Percentiles rank a stretch among this genome's conserved stretches.
These are phyloP conservation scores for Vigna trinervia DNA, from an alignment of 306 rosid genomes.

Conservation along the genomic window DNA sequence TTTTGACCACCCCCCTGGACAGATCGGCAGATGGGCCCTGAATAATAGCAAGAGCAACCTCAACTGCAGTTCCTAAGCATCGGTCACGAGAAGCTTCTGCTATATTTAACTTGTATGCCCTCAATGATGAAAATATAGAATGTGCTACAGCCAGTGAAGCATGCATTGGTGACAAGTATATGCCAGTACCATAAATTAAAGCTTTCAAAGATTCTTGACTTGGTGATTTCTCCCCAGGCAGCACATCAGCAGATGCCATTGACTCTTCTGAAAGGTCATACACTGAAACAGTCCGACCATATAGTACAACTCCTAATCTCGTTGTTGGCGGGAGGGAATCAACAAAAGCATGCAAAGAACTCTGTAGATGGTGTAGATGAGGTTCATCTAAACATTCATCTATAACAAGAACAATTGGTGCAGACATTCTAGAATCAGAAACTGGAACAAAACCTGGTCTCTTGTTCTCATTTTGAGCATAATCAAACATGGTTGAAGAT, in stretches of 20 bases:
- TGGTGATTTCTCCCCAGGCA: slow-evolving; percentile 91
- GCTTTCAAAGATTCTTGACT: slow-evolving; percentile 73
- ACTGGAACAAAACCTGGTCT: slow-evolving; percentile 97
- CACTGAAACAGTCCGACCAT: slow-evolving; percentile 90
- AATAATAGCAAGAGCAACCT: slow-evolving; percentile 93
- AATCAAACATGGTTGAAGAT: slow-evolving; percentile 85
- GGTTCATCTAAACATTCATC: slow-evolving; percentile 96
- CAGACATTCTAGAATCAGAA: slow-evolving; percentile 90
- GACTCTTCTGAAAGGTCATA: slow-evolving; percentile 91
- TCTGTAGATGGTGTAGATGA: slow-evolving; percentile 87
- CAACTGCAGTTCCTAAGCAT: slow-evolving; percentile 93
- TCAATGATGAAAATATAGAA: slow-evolving; percentile 85
- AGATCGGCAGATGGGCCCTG: slow-evolving; percentile 97
- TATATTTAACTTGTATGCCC: slow-evolving; percentile 74
- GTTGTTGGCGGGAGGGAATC: slow-evolving; percentile 88
- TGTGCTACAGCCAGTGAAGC: slow-evolving; percentile 93
- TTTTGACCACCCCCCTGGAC: slow-evolving; percentile 86
- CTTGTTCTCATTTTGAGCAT: slow-evolving; percentile 85
- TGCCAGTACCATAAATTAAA: slow-evolving; percentile 88
- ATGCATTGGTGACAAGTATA: slow-evolving; percentile 95
- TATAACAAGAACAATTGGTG: slow-evolving; percentile 88
- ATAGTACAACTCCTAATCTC: slow-evolving; percentile 86
- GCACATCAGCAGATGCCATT: slow-evolving; percentile 95
- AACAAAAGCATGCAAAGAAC: slow-evolving; percentile 95
- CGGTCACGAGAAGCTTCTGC: slow-evolving; percentile 97